These are phyloP conservation scores for Mortierella alpina DNA, from an alignment of 192 early-diverging fungal species.

Conservation along the genomic window DNA sequence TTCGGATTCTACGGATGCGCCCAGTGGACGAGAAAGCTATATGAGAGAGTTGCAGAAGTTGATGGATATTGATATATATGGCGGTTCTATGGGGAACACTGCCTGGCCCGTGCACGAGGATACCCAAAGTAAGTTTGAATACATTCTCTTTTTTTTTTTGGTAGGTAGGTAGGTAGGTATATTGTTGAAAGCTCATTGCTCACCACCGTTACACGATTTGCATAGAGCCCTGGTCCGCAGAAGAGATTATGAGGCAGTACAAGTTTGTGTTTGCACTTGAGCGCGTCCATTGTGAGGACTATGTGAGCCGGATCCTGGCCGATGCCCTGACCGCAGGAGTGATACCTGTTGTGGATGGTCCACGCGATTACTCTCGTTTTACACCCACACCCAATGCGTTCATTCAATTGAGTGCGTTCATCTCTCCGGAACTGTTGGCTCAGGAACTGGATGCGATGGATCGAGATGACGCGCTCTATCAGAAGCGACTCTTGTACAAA, in stretches of 20 bases:
- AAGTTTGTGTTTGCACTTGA: constrained; percentile 37
- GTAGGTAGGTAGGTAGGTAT: too few relatives aligned
- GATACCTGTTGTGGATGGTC: constrained; percentile 37
- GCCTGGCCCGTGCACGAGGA: constrained; percentile 12
- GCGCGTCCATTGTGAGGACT: constrained; percentile 31
- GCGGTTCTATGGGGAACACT: constrained; percentile 23
- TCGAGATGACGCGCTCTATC: constrained; percentile 9
- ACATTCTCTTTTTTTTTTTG: neutral
- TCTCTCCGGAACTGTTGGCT: constrained; percentile 26
- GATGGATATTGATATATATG: constrained; percentile 46
- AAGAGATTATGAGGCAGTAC: constrained; percentile 34
- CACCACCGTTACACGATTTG: neutral
- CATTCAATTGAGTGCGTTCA: constrained; percentile 9
- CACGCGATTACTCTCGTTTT: constrained; percentile 24
- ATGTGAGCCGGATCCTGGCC: constrained; percentile 17
- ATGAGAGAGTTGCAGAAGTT: constrained; percentile 15
- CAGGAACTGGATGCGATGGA: constrained; percentile 16
- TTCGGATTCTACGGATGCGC: neutral
- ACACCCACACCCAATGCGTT: constrained; percentile 16
- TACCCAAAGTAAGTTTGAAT: neutral
- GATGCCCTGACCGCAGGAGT: constrained; percentile 20
- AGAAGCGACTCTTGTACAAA: constrained; percentile 1
- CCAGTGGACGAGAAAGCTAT: constrained; percentile 28
- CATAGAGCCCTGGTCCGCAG: constrained; percentile 4
- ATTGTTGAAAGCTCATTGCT: neutral